These are phyloP conservation scores for Venturia effusa DNA, from an alignment of 2,329 filamentous ascomycete genomes.

Conservation along the genomic window DNA sequence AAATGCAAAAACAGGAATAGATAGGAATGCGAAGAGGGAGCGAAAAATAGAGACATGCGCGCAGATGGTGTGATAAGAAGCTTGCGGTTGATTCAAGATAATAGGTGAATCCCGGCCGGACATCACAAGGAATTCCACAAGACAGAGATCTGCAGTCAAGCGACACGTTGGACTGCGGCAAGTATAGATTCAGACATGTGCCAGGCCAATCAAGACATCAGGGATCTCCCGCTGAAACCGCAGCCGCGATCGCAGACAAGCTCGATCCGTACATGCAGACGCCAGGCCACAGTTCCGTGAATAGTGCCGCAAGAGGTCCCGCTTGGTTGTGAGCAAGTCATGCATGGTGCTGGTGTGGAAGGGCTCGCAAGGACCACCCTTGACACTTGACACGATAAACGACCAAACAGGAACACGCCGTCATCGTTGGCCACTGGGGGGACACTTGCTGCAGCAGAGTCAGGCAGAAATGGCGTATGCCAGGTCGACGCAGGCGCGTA, in stretches of 20 bases:
- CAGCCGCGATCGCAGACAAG: not conserved
- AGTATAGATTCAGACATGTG: not conserved
- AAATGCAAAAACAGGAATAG: not conserved
- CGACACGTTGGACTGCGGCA: not conserved
- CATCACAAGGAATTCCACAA: not conserved
- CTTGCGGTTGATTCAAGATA: not conserved
- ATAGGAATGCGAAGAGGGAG: not conserved
- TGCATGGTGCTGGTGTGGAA: not conserved
- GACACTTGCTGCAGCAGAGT: not conserved
- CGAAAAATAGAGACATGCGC: not conserved
- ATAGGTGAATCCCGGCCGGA: not conserved
- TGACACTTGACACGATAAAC: not conserved
- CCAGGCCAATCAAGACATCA: not conserved
- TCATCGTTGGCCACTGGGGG: not conserved
- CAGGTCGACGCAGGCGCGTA: not conserved
- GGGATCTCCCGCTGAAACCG: constrained; percentile 2
- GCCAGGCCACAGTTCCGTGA: not conserved
- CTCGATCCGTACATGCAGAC: not conserved
- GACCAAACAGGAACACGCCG: not conserved
- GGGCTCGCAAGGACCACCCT: too few relatives aligned
- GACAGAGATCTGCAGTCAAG: not conserved
- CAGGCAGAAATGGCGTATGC: not conserved
- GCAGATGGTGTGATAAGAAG: not conserved
- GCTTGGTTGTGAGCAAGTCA: not conserved
- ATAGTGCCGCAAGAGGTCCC: not conserved